Percentiles rank a stretch among this genome's conserved stretches.
Evolutionary conservation across 257 asterid species (phyloP).

Genomic region (Nicotiana undulata): DNA sequence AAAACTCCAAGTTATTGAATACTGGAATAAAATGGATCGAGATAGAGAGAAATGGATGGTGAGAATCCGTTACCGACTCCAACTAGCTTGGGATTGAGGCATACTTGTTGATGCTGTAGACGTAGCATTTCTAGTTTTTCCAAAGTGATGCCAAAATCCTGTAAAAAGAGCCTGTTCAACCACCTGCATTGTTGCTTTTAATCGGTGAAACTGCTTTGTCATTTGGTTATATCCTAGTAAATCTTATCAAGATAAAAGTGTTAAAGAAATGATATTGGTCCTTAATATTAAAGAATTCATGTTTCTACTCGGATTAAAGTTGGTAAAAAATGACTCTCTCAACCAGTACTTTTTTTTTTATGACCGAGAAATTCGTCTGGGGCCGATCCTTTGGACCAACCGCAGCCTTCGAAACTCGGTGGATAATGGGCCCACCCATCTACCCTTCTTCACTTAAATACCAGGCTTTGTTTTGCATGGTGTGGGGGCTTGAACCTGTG

Average conservation of each 20-base stretch:
- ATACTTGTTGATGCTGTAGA: not conserved
- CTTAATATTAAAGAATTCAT: not conserved
- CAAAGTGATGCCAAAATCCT: not conserved
- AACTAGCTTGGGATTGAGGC: not conserved
- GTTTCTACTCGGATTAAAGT: not conserved
- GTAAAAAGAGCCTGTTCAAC: not conserved
- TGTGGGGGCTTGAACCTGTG: no score
- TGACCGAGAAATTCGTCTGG: no score
- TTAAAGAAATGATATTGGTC: not conserved
- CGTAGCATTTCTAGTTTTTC: not conserved
- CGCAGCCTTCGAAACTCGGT: no score
- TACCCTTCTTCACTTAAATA: no score
- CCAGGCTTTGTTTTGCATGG: no score
- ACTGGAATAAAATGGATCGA: not conserved
- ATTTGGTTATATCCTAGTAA: not conserved
- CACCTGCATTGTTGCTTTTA: not conserved
- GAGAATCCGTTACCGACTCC: not conserved
- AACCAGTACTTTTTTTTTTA: not conserved
- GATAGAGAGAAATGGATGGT: not conserved
- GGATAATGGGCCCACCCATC: no score
- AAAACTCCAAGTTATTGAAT: not conserved
- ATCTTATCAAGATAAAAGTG: not conserved
- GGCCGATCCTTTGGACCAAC: no score
- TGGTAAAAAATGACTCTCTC: not conserved
- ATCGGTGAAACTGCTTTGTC: no score